Evolutionary conservation across 1,284 basidiomycete genomes (phyloP).

Genomic region (Fomitopsis pinicola): DNA sequence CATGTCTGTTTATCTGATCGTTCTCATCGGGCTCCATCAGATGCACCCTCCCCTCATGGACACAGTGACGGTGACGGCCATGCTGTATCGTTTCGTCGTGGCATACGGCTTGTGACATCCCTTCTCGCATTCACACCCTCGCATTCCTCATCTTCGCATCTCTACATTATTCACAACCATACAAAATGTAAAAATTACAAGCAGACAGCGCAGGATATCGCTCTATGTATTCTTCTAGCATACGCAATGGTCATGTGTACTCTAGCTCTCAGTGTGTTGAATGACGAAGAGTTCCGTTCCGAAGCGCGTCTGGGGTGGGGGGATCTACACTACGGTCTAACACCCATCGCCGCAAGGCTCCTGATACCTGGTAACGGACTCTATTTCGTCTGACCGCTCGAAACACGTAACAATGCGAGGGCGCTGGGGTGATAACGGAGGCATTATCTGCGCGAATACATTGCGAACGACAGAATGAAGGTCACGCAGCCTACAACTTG

Average conservation of each 20-base stretch:
- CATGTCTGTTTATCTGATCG: constrained; percentile 14
- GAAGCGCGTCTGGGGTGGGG: background rate
- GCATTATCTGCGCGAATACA: constrained; percentile 2
- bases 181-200: constrained; percentile 10
- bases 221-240: constrained; percentile 7
- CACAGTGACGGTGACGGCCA: constrained; percentile 74
- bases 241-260: constrained; percentile 7
- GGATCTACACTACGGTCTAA: constrained; percentile 1
- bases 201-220: background rate
- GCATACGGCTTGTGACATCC: constrained; percentile 56
- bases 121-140: constrained; percentile 12
- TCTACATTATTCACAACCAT: constrained; percentile 5
- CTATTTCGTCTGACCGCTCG: background rate
- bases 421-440: background rate
- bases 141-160: constrained; percentile 1
- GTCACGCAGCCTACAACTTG: constrained; percentile 49
- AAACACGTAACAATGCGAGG: background rate
- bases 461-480: background rate
- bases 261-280: background rate
- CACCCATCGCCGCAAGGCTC: background rate
- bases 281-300: constrained; percentile 1
- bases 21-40: constrained; percentile 34
- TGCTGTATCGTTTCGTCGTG: constrained; percentile 76
- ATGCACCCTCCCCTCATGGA: constrained; percentile 86
- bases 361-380: constrained; percentile 1